A percentile compares a stretch with the other conserved stretches of the same genome.
These are phyloP conservation scores for Vitis riparia DNA, from an alignment of 164 flowering plant species.

Conservation along the genomic window DNA sequence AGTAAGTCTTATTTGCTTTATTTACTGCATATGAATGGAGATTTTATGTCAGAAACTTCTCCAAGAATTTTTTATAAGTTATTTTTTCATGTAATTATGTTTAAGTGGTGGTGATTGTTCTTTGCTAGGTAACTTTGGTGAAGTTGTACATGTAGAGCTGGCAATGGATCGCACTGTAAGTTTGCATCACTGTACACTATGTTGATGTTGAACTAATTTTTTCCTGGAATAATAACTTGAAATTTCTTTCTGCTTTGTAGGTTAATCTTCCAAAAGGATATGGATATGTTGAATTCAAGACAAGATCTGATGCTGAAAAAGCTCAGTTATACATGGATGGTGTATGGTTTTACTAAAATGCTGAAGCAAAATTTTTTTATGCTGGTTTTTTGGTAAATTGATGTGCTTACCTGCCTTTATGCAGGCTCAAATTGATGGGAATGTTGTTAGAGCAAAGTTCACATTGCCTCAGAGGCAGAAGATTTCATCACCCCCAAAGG, in stretches of 20 bases:
- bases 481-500: slow-evolving; percentile 65
- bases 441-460: slow-evolving; percentile 72
- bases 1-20: neutral
- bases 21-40: neutral
- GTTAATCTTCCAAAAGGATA: slow-evolving; percentile 88
- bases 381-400: neutral
- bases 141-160: slow-evolving; percentile 77
- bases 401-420: slow-evolving; percentile 10
- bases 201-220: neutral
- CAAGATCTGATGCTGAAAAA: slow-evolving; percentile 88
- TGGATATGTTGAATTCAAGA: slow-evolving; percentile 93
- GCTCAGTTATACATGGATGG: slow-evolving; percentile 92
- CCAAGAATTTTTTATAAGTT: neutral
- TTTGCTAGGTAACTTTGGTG: slow-evolving; percentile 79
- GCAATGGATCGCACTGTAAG: slow-evolving; percentile 84
- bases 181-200: neutral
- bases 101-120: neutral
- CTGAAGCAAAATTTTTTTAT: neutral
- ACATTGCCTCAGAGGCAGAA: slow-evolving; percentile 73
- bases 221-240: neutral
- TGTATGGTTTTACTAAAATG: slow-evolving; percentile 40
- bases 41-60: neutral
- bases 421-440: slow-evolving; percentile 98
- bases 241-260: slow-evolving; percentile 31
- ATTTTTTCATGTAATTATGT: neutral